A percentile compares a stretch with the other conserved stretches of the same genome.
Evolutionary conservation across 2,329 filamentous ascomycete genomes (phyloP).

Genomic region (Penicillium thymicola): DNA sequence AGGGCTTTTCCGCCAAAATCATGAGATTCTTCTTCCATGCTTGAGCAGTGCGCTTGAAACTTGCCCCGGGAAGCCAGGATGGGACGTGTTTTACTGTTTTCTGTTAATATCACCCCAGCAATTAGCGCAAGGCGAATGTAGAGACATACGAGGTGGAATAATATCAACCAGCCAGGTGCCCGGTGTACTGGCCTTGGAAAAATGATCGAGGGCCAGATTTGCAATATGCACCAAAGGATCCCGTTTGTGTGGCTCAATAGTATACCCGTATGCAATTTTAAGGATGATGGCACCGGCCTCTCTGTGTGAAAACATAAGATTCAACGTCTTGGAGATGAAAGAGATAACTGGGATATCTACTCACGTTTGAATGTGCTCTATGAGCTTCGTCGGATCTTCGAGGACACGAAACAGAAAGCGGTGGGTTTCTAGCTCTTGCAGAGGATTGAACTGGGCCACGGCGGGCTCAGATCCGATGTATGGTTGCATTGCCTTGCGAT

Average conservation of each 20-base stretch:
- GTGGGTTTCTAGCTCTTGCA: constrained; percentile 47
- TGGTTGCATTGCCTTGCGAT: constrained; percentile 48
- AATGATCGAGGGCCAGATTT: no score
- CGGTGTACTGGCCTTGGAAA: no score
- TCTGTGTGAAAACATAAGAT: constrained; percentile 3
- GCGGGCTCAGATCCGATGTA: constrained; percentile 45
- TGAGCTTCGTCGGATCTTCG: constrained; percentile 37
- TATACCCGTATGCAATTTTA: no score
- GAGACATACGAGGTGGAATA: constrained; percentile 24
- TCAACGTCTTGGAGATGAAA: rapidly evolving
- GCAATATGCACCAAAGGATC: no score
- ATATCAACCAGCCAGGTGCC: no score
- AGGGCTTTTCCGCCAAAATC: no score
- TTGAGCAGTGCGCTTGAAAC: no score
- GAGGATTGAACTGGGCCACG: constrained; percentile 38
- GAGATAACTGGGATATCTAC: constrained; percentile 7
- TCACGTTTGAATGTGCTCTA: constrained; percentile 45
- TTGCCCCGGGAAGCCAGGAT: no score
- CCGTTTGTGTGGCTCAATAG: no score
- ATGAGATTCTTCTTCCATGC: no score
- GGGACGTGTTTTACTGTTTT: no score
- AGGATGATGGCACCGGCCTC: no score
- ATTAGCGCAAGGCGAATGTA: neutral
- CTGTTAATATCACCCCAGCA: neutral
- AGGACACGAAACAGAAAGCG: constrained; percentile 46